A percentile compares a stretch with the other conserved stretches of the same genome.
Evolutionary conservation across 2,329 filamentous ascomycete species (phyloP).

Genomic region (Polytolypa hystricis): DNA sequence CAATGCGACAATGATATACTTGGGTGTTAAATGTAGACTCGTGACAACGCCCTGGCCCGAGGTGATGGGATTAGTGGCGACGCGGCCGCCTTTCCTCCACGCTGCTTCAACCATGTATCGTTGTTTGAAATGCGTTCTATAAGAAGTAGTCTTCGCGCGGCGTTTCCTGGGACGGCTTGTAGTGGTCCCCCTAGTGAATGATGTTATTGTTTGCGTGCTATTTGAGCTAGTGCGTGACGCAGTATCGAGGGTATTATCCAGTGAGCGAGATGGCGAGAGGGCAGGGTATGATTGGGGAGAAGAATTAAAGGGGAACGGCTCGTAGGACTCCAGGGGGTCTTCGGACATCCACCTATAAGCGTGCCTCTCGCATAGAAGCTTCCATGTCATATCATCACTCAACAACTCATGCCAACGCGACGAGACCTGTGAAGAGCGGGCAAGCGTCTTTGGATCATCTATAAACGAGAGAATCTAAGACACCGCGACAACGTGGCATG

Average conservation of each 20-base stretch:
- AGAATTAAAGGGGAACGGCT: conserved; percentile 19
- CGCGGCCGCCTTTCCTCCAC: conserved; percentile 84
- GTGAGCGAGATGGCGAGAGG: background rate
- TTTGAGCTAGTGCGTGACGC: background rate
- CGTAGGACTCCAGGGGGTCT: conserved; percentile 27
- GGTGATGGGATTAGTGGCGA: conserved; percentile 76
- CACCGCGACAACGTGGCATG: background rate
- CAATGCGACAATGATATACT: conserved; percentile 93
- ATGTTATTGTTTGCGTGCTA: conserved; percentile 1
- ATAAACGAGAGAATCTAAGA: conserved; percentile 83
- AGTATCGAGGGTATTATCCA: background rate
- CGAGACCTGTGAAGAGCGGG: conserved; percentile 91
- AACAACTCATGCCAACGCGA: conserved; percentile 85
- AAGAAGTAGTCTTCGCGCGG: conserved; percentile 62
- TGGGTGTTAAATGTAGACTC: conserved; percentile 82
- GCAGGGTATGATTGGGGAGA: conserved; percentile 1
- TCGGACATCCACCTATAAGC: conserved; percentile 59
- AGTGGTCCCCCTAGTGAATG: background rate
- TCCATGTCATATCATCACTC: conserved; percentile 96
- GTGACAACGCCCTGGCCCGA: conserved; percentile 96
- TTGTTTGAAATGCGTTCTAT: conserved; percentile 96
- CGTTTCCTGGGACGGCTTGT: conserved; percentile 22
- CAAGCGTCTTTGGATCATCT: conserved; percentile 88
- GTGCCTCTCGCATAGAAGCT: conserved; percentile 90
- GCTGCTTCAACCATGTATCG: conserved; percentile 94